Base-by-base conservation (phyloP, 345 rosid species). In the Citrus mangshanensis region DNA sequence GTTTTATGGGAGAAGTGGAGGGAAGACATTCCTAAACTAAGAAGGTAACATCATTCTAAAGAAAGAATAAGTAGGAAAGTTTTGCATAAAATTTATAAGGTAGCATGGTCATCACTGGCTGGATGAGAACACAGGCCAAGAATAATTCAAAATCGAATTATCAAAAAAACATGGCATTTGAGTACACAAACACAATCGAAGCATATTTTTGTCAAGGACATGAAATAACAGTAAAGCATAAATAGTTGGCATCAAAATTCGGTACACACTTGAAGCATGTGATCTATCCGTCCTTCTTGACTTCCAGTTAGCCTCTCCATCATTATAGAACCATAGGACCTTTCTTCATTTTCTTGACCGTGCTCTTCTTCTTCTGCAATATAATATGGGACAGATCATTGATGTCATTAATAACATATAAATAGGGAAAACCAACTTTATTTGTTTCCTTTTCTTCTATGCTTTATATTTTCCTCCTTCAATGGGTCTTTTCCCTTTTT, bases 221-320 rank as follows among this genome's bases (percentile, higher is more conserved):
- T 58, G 30, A 72, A 75, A 35, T 62, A 59, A 69, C 27, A 59
- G 62, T 69, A 27, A 30, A 68, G 42, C 30, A 58, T 21, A 59
- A 40, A 78, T 37, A 18, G 24, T 64, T 21, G 34, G 32, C 35
- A 32, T 61, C 71, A 21, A 40, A 62, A 32, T 62, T 28, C 22
- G 81, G 13, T 76, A 84, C 87, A 46, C 79, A 95, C 99, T 84
- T 95, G 99, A 87, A 96, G 97, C 84, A 89, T 85, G 82, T 96
- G 93, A 88, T 96, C 98, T 61, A 94, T 91, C 30, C 98, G 89
- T 67, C 99, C 98, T 38, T 88, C 93, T 81, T 74, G 90, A 86
- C 87, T 88, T 82, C 97, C 93, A 37, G 93, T 91, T 76, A 96
- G 79, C 79, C 90, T 90, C 87, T 90, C 89, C 79, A 96, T 91